A percentile compares a stretch with the other conserved stretches of the same genome.
These are phyloP conservation scores for Paramecium biaurelia DNA, from an alignment of 73 alveolate species.

Conservation along the genomic window DNA sequence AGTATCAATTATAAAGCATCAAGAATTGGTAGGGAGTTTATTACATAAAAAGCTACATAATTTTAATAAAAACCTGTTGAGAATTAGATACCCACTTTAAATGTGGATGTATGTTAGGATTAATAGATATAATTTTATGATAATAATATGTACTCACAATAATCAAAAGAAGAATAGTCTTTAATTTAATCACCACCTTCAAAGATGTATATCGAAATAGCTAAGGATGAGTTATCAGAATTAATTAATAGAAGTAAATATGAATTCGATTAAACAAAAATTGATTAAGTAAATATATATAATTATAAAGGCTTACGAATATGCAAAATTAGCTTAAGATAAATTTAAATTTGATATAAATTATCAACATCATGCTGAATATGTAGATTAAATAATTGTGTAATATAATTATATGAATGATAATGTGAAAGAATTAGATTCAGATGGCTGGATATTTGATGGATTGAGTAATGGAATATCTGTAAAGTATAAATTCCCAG, in stretches of 20 bases:
- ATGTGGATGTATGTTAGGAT: not conserved
- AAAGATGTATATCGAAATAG: not conserved
- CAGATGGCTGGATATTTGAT: conserved; percentile 48
- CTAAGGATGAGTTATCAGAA: not conserved
- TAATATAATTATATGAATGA: conserved; percentile 6
- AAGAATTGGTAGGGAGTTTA: not conserved
- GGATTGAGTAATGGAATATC: not conserved
- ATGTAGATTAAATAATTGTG: not conserved
- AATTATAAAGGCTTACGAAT: not conserved
- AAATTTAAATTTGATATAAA: not conserved
- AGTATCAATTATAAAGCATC: not conserved
- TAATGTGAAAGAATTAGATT: conserved; percentile 30
- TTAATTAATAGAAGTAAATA: conserved; percentile 21
- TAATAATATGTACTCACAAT: not conserved
- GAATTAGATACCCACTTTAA: not conserved
- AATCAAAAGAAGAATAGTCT: not conserved
- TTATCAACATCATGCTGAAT: not conserved
- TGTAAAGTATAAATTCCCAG: conserved; percentile 44
- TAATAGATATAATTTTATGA: conserved; percentile 4
- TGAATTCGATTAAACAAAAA: conserved; percentile 22
- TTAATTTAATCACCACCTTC: not conserved
- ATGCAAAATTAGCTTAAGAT: not conserved
- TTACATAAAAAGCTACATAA: not conserved
- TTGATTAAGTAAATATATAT: not conserved
- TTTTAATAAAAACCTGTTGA: not conserved